These are phyloP conservation scores for Chytriomyces sp. DNA, from an alignment of 192 early-diverging fungal species.

Conservation along the genomic window DNA sequence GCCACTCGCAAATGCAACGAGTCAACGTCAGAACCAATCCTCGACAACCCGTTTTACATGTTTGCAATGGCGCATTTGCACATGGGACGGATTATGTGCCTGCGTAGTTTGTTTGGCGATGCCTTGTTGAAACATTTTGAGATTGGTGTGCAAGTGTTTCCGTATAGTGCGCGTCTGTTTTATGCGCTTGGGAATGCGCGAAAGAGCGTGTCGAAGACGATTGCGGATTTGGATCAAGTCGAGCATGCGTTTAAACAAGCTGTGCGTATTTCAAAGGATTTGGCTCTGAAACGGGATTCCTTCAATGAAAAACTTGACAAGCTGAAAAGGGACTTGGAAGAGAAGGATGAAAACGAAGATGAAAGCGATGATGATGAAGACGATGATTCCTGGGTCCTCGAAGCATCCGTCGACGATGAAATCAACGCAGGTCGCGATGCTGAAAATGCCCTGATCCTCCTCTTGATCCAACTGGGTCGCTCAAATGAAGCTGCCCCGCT, in stretches of 20 bases:
- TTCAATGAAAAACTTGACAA: not conserved
- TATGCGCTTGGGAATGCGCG: conserved; percentile 1
- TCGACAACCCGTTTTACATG: conserved; percentile 27
- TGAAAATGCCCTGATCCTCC: conserved; percentile 23
- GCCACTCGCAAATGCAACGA: not conserved
- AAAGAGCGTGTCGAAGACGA: not conserved
- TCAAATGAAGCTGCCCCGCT: conserved; percentile 6
- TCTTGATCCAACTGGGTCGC: conserved; percentile 18
- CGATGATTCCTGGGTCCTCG: not conserved
- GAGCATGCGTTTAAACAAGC: conserved; percentile 9
- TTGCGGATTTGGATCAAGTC: not conserved
- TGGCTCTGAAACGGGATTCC: not conserved
- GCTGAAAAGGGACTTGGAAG: not conserved
- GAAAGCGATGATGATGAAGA: conserved; percentile 11
- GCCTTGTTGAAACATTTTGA: not conserved
- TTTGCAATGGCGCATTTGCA: conserved; percentile 1
- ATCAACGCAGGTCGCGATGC: conserved; percentile 23
- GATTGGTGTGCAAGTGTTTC: conserved; percentile 7
- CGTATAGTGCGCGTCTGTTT: conserved; percentile 10
- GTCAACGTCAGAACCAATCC: conserved; percentile 13
- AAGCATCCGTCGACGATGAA: not conserved
- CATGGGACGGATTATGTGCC: not conserved
- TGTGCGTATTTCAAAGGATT: not conserved
- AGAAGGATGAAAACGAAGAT: conserved; percentile 6
- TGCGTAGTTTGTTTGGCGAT: not conserved